Percentiles rank a stretch among this genome's conserved stretches.
Evolutionary conservation across 371 early-diverging fungal genomes (phyloP).

Genomic region (Choanephora cucurbitarum): DNA sequence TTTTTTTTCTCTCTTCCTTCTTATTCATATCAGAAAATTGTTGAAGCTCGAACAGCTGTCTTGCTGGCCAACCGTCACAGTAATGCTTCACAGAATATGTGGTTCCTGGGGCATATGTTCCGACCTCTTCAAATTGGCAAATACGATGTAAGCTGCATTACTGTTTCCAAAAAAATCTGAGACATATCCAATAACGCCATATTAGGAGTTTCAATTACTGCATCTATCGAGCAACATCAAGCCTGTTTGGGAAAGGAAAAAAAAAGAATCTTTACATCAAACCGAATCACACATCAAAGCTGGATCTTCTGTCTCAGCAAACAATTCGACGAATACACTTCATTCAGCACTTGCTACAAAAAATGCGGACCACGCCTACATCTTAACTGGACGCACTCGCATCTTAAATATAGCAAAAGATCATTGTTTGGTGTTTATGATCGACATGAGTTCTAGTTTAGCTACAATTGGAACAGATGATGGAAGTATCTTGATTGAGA

Average conservation of each 20-base stretch:
- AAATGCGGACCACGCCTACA: conserved; percentile 23
- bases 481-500: conserved; percentile 55
- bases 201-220: conserved; percentile 23
- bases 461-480: conserved; percentile 62
- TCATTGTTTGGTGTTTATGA: conserved; percentile 67
- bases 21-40: conserved; percentile 1
- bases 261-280: conserved; percentile 7
- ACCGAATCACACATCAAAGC: conserved; percentile 2
- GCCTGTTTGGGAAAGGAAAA: conserved; percentile 27
- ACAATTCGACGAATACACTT: neutral
- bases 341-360: too few species aligned
- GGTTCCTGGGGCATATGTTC: conserved; percentile 28
- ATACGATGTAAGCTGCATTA: conserved; percentile 18
- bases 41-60: conserved; percentile 28
- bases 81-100: conserved; percentile 19
- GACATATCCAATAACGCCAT: neutral
- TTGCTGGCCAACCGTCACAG: conserved; percentile 12
- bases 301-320: conserved; percentile 1
- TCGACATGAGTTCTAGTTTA: conserved; percentile 74
- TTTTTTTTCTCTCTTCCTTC: too few species aligned
- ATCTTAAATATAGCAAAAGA: conserved; percentile 57
- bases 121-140: conserved; percentile 20
- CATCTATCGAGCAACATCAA: conserved; percentile 16
- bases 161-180: neutral
- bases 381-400: conserved; percentile 69